These are phyloP conservation scores for Xylaria sp. DNA, from an alignment of 2,329 filamentous ascomycete genomes.

Conservation along the genomic window DNA sequence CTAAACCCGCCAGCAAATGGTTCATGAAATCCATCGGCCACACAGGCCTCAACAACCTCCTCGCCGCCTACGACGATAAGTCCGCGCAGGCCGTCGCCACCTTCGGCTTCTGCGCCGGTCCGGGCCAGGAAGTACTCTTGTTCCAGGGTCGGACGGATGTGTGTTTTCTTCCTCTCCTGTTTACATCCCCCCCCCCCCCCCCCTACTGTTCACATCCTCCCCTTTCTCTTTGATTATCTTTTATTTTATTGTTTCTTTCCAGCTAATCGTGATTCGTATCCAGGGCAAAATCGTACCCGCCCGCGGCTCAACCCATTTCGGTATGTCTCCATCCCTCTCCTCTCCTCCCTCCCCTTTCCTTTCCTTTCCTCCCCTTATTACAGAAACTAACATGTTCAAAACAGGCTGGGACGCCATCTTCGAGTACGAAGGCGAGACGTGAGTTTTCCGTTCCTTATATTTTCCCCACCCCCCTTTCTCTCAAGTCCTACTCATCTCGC, in stretches of 20 bases:
- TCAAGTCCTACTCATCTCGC: too few species aligned
- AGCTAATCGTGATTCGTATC: too few species aligned
- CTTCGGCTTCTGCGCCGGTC: slow-evolving; percentile 85
- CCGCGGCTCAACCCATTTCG: slow-evolving; percentile 75
- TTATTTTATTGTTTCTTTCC: too few species aligned
- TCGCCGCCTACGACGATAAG: slow-evolving; percentile 85
- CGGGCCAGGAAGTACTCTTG: slow-evolving; percentile 73
- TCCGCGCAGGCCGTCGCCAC: slow-evolving; percentile 91
- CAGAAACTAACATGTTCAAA: not conserved
- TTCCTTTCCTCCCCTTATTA: not conserved
- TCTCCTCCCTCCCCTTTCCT: not conserved
- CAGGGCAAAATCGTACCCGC: slow-evolving; percentile 75
- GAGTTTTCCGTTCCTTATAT: slow-evolving; percentile 24
- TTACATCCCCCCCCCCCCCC: too few species aligned
- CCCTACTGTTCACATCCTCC: not conserved
- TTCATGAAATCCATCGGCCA: slow-evolving; percentile 82
- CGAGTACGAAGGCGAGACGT: slow-evolving; percentile 85
- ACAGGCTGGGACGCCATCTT: slow-evolving; percentile 95
- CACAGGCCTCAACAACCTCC: slow-evolving; percentile 80
- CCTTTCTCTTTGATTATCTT: too few species aligned
- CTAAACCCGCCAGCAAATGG: slow-evolving; percentile 66
- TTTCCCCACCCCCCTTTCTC: too few species aligned
- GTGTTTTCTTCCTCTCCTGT: slow-evolving; percentile 28
- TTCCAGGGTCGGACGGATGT: slow-evolving; percentile 89
- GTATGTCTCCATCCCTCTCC: slow-evolving; percentile 45